phyloP scores from a whole-genome alignment of 2,329 filamentous ascomycete species.

The Botrytis fragariae region DNA sequence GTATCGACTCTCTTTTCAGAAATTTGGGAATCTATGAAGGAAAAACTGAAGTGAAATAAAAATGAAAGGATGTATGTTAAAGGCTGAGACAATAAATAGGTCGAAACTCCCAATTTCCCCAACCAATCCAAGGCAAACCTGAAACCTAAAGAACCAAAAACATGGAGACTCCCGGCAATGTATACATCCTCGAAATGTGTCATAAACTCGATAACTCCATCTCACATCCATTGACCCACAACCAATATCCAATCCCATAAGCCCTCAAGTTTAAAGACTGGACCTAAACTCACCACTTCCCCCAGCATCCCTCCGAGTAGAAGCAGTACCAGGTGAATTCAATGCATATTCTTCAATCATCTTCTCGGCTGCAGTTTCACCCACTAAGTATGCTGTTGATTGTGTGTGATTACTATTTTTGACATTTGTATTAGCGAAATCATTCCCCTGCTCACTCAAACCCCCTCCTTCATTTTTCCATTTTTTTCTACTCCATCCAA shows the following conservation, averaged over 20 bases:
- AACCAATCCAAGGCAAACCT: neutral
- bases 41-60: neutral
- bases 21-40: neutral
- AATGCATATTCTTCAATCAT: constrained; percentile 45
- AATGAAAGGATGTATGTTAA: neutral
- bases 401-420: constrained; percentile 50
- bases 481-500: neutral
- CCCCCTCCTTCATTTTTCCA: neutral
- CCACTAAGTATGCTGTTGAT: constrained; percentile 53
- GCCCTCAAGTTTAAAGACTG: neutral
- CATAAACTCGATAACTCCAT: neutral
- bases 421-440: neutral
- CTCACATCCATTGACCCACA: neutral
- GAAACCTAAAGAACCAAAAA: neutral
- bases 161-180: no score
- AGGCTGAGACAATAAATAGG: neutral
- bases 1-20: neutral
- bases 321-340: neutral
- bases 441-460: neutral
- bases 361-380: constrained; percentile 51
- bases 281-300: neutral
- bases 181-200: neutral
- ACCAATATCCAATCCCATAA: neutral
- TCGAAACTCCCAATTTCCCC: no score
- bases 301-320: neutral